These are phyloP conservation scores for Boletus subparvulus DNA, from an alignment of 768 basidiomycete genomes.

Conservation along the genomic window DNA sequence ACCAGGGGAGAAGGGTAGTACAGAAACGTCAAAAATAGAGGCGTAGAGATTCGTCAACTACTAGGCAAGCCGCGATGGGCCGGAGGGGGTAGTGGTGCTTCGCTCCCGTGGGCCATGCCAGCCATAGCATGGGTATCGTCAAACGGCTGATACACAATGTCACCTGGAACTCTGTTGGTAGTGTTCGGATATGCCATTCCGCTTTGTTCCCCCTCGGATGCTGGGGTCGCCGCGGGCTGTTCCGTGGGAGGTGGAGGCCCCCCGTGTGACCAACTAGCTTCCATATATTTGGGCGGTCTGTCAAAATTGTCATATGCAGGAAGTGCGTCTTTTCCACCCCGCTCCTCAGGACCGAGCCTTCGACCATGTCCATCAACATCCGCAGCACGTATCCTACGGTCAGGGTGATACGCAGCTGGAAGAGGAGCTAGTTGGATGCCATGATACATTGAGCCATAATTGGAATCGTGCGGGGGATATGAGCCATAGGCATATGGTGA, in stretches of 20 bases:
- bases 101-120: not conserved
- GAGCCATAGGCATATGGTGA: slow-evolving; percentile 2
- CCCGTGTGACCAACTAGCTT: slow-evolving; percentile 14
- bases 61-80: not conserved
- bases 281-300: slow-evolving; percentile 47
- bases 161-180: too few species aligned
- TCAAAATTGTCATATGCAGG: slow-evolving; percentile 48
- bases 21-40: not conserved
- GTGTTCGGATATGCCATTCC: not conserved
- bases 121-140: slow-evolving; percentile 1
- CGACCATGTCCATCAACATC: slow-evolving; percentile 45
- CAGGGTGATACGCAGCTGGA: slow-evolving; percentile 22
- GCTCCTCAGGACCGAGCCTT: slow-evolving; percentile 29
- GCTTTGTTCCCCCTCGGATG: not conserved
- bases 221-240: not conserved
- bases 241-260: not conserved
- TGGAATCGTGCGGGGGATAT: not conserved
- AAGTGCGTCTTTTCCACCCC: slow-evolving; percentile 44
- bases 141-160: not conserved
- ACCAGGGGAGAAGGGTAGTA: not conserved
- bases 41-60: slow-evolving; percentile 4
- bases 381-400: slow-evolving; percentile 30
- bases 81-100: not conserved
- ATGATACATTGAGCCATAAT: slow-evolving; percentile 11
- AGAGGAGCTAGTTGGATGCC: slow-evolving; percentile 19